Evolutionary conservation across 1,139 yeast species (phyloP).

Genomic region (Yamadazyma taylorii): DNA sequence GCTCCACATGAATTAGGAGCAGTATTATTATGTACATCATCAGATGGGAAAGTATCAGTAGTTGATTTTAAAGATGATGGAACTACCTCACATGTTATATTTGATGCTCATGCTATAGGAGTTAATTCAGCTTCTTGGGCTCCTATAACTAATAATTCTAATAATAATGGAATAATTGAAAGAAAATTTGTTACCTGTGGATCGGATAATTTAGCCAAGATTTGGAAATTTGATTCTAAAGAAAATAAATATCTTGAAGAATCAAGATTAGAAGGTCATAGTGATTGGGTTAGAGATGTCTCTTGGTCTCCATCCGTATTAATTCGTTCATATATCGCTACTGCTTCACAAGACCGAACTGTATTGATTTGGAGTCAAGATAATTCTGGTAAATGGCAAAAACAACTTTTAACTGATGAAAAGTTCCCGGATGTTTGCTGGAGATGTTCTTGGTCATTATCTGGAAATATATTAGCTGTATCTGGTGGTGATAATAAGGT

Average conservation of each 20-base stretch:
- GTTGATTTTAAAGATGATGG: constrained; percentile 93
- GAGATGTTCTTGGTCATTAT: constrained; percentile 97
- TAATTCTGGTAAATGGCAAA: constrained; percentile 73
- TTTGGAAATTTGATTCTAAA: constrained; percentile 74
- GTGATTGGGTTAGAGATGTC: constrained; percentile 98
- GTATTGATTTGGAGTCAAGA: constrained; percentile 92
- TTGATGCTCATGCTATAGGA: constrained; percentile 89
- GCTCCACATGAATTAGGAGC: constrained; percentile 98
- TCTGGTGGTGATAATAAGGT: constrained; percentile 96
- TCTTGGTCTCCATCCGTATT: constrained; percentile 96
- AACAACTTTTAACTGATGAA: constrained; percentile 69
- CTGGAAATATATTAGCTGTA: constrained; percentile 93
- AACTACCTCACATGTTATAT: constrained; percentile 61
- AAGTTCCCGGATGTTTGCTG: constrained; percentile 96
- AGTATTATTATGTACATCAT: constrained; percentile 81
- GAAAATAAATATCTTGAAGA: constrained; percentile 67
- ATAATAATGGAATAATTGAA: constrained; percentile 29
- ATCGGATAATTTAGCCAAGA: constrained; percentile 87
- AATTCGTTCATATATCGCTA: constrained; percentile 88
- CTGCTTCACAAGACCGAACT: constrained; percentile 95
- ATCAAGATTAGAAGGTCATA: constrained; percentile 80
- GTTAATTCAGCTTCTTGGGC: constrained; percentile 97
- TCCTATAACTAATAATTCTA: constrained; percentile 52
- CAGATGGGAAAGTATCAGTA: constrained; percentile 90
- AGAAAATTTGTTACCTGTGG: constrained; percentile 90